Evolutionary conservation across 805 yeast genomes (phyloP).

Genomic region (Candida orba): DNA sequence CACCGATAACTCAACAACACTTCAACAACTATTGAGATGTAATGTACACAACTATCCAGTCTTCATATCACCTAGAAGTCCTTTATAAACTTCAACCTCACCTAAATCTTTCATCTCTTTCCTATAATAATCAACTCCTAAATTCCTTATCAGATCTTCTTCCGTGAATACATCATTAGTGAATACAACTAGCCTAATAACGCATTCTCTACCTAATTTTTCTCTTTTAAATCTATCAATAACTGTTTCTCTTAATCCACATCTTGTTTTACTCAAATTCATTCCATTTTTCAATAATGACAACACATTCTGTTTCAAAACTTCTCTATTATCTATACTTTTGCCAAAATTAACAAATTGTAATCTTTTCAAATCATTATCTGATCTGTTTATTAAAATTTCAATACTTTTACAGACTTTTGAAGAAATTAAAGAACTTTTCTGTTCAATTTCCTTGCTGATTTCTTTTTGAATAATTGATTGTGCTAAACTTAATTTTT

Average conservation of each 20-base stretch:
- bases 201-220: conserved; percentile 18
- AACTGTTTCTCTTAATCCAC: conserved; percentile 20
- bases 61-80: neutral
- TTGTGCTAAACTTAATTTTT: conserved; percentile 16
- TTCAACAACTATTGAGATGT: too few species aligned
- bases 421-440: conserved; percentile 14
- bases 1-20: neutral
- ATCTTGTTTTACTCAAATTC: conserved; percentile 15
- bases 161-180: conserved; percentile 10
- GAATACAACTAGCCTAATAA: conserved; percentile 16
- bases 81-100: conserved; percentile 6
- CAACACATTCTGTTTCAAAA: conserved; percentile 11
- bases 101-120: conserved; percentile 14
- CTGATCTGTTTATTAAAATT: conserved; percentile 20
- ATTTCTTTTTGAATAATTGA: conserved; percentile 11
- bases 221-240: conserved; percentile 16
- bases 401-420: conserved; percentile 18
- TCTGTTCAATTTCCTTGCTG: conserved; percentile 5
- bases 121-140: conserved; percentile 14
- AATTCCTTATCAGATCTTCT: conserved; percentile 17
- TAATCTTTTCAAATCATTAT: conserved; percentile 17
- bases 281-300: conserved; percentile 20
- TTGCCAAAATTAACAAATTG: neutral
- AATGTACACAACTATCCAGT: too few species aligned
- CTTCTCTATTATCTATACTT: conserved; percentile 10